Evolutionary conservation across 1,284 basidiomycete species (phyloP).

Genomic region (Puccinia horiana): DNA sequence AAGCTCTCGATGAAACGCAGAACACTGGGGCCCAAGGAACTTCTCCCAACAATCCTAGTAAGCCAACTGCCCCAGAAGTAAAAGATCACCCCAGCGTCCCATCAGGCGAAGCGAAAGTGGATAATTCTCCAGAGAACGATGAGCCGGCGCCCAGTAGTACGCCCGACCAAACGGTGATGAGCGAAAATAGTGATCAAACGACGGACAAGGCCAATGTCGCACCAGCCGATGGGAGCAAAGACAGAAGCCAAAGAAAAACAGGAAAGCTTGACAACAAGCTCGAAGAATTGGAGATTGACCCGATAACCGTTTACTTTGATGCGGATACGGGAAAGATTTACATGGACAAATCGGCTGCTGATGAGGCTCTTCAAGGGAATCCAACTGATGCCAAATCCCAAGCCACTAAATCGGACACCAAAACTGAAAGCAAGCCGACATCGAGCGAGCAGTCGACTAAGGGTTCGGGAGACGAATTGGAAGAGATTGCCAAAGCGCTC

Average conservation of each 20-base stretch:
- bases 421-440: background rate
- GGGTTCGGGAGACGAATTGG: background rate
- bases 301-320: constrained; percentile 41
- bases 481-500: constrained; percentile 40
- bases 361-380: background rate
- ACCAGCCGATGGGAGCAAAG: background rate
- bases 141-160: background rate
- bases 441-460: background rate
- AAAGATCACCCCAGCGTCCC: background rate
- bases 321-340: constrained; percentile 37
- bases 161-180: constrained; percentile 10
- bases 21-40: background rate
- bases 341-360: constrained; percentile 19
- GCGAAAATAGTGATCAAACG: background rate
- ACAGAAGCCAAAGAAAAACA: background rate
- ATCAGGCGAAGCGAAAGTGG: background rate
- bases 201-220: background rate
- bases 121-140: background rate
- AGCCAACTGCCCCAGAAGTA: background rate
- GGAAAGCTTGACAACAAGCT: background rate
- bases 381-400: background rate
- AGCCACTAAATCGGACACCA: background rate
- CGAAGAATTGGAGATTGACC: constrained; percentile 6
- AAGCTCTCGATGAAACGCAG: background rate
- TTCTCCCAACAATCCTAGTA: background rate